Percentiles rank a stretch among this genome's conserved stretches.
Conservation (phyloP, 176 grass and related monocot genomes). For the Elaeis guineensis region DNA sequence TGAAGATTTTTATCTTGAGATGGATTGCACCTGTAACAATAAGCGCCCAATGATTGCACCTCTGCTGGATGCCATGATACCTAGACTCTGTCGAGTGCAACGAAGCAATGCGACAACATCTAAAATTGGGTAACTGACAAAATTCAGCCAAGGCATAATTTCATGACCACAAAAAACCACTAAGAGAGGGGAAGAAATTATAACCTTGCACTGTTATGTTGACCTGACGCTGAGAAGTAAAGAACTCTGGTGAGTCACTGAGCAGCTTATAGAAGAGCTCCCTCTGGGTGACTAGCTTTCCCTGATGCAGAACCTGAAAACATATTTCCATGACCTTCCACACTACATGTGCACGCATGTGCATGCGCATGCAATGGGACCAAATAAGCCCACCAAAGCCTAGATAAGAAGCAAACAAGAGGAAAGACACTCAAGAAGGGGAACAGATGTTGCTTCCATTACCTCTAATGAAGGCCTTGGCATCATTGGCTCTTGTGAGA, state of each 20-base stretch:
- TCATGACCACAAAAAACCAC: neutral
- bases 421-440: neutral
- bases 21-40: conserved; percentile 44
- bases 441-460: neutral
- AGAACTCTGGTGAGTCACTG: conserved; percentile 56
- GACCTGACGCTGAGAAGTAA: conserved; percentile 60
- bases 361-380: neutral
- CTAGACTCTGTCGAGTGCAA: conserved; percentile 86
- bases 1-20: no score
- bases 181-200: neutral
- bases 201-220: conserved; percentile 66
- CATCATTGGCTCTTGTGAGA: conserved; percentile 52
- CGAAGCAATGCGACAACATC: conserved; percentile 82
- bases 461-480: conserved; percentile 70
- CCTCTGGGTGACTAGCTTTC: conserved; percentile 63
- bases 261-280: conserved; percentile 89
- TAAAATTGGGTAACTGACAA: conserved; percentile 13
- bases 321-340: conserved; percentile 92
- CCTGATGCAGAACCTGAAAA: conserved; percentile 66
- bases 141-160: neutral
- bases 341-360: conserved; percentile 23
- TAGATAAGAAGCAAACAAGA: neutral
- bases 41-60: conserved; percentile 67
- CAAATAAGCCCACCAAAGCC: conserved; percentile 1
- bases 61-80: conserved; percentile 82